Conservation (phyloP, 2,329 filamentous ascomycete species). For the Botrytis fragariae region DNA sequence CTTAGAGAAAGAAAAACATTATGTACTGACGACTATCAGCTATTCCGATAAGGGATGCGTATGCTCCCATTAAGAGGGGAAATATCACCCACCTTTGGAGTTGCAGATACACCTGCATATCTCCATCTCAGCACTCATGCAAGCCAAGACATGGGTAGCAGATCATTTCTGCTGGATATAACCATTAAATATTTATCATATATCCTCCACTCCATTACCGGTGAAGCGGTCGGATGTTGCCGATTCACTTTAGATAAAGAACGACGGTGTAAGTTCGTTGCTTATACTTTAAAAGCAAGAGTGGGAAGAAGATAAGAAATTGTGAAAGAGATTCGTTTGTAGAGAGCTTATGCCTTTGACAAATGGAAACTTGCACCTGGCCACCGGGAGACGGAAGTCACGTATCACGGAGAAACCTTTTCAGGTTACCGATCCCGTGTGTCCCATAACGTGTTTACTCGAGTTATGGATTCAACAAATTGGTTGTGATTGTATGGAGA, state of each 20-base stretch:
- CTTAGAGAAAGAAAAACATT: background rate
- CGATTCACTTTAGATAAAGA: background rate
- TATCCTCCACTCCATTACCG: background rate
- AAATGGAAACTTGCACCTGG: background rate
- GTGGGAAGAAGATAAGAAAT: slow-evolving; percentile 12
- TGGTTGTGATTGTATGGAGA: background rate
- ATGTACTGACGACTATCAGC: background rate
- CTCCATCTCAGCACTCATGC: slow-evolving; percentile 1
- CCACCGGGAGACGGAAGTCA: background rate
- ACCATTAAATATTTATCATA: background rate
- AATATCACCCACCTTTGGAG: background rate
- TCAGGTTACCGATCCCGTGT: background rate
- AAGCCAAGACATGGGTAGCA: background rate
- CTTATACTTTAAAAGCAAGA: background rate
- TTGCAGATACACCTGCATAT: slow-evolving; percentile 2
- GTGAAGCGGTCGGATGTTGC: background rate
- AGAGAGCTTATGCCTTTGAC: background rate
- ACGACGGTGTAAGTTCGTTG: background rate
- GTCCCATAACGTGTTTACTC: background rate
- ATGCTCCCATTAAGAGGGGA: background rate
- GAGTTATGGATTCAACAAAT: background rate
- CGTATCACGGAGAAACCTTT: background rate
- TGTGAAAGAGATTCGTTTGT: background rate
- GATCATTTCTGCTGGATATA: background rate
- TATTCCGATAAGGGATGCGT: background rate